Evolutionary conservation across 352 stramenopile species (phyloP), one percentile per base, ranked within the genome.

Genomic region (Labyrinthula sp.): DNA sequence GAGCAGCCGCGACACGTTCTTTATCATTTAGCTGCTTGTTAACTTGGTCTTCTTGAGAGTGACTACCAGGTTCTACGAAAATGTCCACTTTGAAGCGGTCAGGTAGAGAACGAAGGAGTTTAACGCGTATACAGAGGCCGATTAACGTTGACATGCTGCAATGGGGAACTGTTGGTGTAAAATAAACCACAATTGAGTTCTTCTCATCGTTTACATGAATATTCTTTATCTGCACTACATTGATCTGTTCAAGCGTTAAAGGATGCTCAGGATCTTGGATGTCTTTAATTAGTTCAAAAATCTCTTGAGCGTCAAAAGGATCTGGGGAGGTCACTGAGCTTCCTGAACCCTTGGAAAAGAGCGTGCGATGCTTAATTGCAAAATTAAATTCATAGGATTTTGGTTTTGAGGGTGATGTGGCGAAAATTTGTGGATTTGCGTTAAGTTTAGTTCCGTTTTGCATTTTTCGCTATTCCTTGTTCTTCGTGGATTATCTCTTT

Each of bases 11-110:
- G 6, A 95, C 81, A 46, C 85, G 69, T 57, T 95, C 85, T 58
- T 95, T 94, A 61, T 94, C 83, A 45, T 85, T 82, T 18, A 95
- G 69, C 63, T 95, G 85, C 58, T 93, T 94, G 73, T 93, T 93
- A 38, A 95, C 76, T 3, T 78, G 79, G 17, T 79, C 72, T 67
- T 94, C 83, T 40, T 75, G 89, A 17, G 74, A 72, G 67, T 95
- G 85, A 40, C 80, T 88, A 40, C 83, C 85, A 12, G 77, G 75
- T 37, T 82, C 83, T 40, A 95, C 92, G 33, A 72, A 61, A 12
- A 95, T 87, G 41, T 75, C 64, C 18, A 93, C 72, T 57, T 92
- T 93, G 64, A 92, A 93, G 37, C 79, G 68, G 54, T 70, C 57
- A 2, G 79, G 77, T 40, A 94, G 63, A 30, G 81, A 93, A 18